Percentiles rank a stretch among this genome's conserved stretches.
Conservation (phyloP, 768 basidiomycete genomes). For the Amyloporia xantha region DNA sequence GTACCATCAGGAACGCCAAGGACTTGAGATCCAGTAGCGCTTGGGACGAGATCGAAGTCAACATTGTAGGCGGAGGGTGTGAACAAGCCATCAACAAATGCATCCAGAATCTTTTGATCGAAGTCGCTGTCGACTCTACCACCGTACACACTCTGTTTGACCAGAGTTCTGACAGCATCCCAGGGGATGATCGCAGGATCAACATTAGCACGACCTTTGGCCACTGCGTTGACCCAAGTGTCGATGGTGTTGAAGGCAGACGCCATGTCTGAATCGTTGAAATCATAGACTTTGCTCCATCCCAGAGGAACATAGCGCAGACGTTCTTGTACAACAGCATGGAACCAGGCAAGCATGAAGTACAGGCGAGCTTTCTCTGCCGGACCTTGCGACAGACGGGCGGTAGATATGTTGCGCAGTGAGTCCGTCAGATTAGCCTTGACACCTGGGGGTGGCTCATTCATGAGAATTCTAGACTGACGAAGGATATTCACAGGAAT, state of each 20-base stretch:
- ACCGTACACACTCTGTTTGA: conserved; percentile 96
- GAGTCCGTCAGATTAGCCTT: conserved; percentile 95
- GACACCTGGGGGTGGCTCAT: conserved; percentile 95
- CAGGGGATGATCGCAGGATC: conserved; percentile 91
- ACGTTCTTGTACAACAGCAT: conserved; percentile 95
- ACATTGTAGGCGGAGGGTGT: conserved; percentile 86
- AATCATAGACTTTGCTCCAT: conserved; percentile 96
- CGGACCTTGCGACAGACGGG: conserved; percentile 77
- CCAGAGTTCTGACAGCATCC: conserved; percentile 86
- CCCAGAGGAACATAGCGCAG: conserved; percentile 93
- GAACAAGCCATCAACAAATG: conserved; percentile 90
- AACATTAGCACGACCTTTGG: conserved; percentile 87
- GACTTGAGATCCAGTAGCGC: conserved; percentile 45
- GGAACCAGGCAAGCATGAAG: conserved; percentile 98
- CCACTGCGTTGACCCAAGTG: conserved; percentile 72
- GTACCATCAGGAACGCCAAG: conserved; percentile 86
- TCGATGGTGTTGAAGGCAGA: conserved; percentile 92
- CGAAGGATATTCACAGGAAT: conserved; percentile 97
- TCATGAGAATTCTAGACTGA: conserved; percentile 95
- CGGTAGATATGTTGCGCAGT: conserved; percentile 61
- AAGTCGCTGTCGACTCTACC: conserved; percentile 93
- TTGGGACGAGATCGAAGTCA: conserved; percentile 84
- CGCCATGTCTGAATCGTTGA: conserved; percentile 97
- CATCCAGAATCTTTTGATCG: conserved; percentile 87
- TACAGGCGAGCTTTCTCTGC: conserved; percentile 89